phyloP scores from a whole-genome alignment of 2,329 filamentous ascomycete species.

The Xylariales sp. region DNA sequence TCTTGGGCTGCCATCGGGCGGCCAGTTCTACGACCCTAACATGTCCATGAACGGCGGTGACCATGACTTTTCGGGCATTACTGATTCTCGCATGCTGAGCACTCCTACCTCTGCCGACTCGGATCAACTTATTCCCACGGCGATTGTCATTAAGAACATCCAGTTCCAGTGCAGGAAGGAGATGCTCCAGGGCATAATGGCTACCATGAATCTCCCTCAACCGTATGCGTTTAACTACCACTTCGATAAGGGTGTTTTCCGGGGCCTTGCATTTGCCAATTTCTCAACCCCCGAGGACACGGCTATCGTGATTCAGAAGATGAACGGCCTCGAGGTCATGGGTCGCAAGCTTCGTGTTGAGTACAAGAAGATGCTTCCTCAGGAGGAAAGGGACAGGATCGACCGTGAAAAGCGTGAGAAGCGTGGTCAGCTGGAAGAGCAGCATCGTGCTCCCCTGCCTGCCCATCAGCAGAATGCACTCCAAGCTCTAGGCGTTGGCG shows the following conservation, averaged over 20 bases:
- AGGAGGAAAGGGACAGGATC: conserved; percentile 90
- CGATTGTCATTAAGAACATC: conserved; percentile 99
- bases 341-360: conserved; percentile 93
- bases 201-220: conserved; percentile 85
- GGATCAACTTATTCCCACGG: conserved; percentile 94
- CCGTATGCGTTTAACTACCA: conserved; percentile 99
- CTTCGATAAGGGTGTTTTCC: conserved; percentile 96
- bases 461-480: conserved; percentile 83
- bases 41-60: conserved; percentile 35
- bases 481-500: conserved; percentile 67
- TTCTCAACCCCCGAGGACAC: conserved; percentile 96
- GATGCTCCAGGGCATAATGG: conserved; percentile 88
- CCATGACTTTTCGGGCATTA: conserved; percentile 26
- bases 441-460: conserved; percentile 71
- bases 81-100: conserved; percentile 29
- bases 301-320: conserved; percentile 80
- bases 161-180: conserved; percentile 98
- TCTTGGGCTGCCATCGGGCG: conserved; percentile 37
- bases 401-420: conserved; percentile 96
- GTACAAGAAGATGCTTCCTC: conserved; percentile 99
- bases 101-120: conserved; percentile 49
- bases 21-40: conserved; percentile 26
- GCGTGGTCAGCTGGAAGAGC: conserved; percentile 92
- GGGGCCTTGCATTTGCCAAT: conserved; percentile 94
- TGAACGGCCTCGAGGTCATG: conserved; percentile 95